Percentiles rank a stretch among this genome's conserved stretches.
Evolutionary conservation across 1,139 yeast genomes (phyloP).

Genomic region (Torulaspora pretoriensis): DNA sequence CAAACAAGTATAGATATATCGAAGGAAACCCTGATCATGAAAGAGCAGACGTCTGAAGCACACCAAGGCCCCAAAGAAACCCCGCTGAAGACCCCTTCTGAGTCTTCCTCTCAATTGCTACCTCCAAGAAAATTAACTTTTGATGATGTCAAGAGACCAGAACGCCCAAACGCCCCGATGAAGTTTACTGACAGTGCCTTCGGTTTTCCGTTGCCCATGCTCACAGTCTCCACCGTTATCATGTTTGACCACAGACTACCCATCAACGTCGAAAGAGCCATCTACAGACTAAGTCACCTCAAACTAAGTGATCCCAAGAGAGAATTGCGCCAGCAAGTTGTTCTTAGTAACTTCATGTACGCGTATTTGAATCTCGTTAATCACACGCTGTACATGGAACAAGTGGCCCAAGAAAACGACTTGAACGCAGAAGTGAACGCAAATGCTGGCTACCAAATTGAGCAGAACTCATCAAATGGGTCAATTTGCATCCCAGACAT

Average conservation of each 20-base stretch:
- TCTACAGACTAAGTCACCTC: constrained; percentile 84
- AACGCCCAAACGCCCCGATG: constrained; percentile 61
- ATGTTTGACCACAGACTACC: constrained; percentile 87
- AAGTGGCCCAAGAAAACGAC: constrained; percentile 38
- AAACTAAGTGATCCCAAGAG: constrained; percentile 92
- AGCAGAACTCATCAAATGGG: constrained; percentile 16
- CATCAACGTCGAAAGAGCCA: constrained; percentile 91
- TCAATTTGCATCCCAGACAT: constrained; percentile 18
- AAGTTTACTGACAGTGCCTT: constrained; percentile 78
- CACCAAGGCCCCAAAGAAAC: background rate
- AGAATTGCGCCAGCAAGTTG: constrained; percentile 85
- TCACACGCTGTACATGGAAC: constrained; percentile 75
- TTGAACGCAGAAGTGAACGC: background rate
- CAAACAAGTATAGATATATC: constrained; percentile 8
- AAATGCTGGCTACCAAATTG: constrained; percentile 9
- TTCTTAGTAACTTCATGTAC: constrained; percentile 93
- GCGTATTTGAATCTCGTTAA: constrained; percentile 92
- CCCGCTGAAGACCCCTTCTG: background rate
- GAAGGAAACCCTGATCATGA: constrained; percentile 7
- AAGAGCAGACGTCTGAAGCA: constrained; percentile 8
- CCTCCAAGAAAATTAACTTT: constrained; percentile 37
- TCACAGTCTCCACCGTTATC: constrained; percentile 66
- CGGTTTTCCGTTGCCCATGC: constrained; percentile 81
- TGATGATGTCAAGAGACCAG: constrained; percentile 35
- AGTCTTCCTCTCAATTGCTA: constrained; percentile 10